phyloP scores from a whole-genome alignment of 73 alveolate species.

The Tetrahymena thermophila region DNA sequence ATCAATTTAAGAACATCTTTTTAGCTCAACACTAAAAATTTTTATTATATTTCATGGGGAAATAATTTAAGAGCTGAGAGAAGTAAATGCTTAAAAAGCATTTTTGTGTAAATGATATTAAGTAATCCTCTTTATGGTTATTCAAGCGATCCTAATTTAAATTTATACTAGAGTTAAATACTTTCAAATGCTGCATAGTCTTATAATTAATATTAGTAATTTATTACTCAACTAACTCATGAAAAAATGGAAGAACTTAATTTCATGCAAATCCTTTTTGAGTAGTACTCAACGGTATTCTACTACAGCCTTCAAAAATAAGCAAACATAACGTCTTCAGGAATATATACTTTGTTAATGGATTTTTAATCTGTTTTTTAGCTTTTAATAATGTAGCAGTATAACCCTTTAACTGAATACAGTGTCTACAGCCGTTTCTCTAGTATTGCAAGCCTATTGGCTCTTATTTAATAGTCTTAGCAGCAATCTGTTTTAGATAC shows the following conservation, averaged over 20 bases:
- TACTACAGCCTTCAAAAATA: background rate
- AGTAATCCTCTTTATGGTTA: background rate
- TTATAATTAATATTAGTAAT: background rate
- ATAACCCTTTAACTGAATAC: background rate
- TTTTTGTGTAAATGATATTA: background rate
- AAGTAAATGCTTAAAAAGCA: background rate
- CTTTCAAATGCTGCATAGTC: background rate
- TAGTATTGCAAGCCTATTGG: background rate
- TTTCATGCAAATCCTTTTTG: background rate
- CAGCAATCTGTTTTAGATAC: background rate
- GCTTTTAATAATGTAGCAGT: background rate
- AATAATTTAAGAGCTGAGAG: background rate
- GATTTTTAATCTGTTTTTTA: background rate
- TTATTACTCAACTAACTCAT: background rate
- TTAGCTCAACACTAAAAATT: background rate
- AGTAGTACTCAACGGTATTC: too few relatives aligned
- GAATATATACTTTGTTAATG: background rate
- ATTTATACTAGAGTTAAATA: background rate
- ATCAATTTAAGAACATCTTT: background rate
- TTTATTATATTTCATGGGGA: background rate
- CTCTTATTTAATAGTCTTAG: background rate
- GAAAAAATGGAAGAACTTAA: background rate
- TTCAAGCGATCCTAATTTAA: background rate
- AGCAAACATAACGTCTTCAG: background rate
- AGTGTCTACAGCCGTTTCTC: background rate